phyloP scores from a whole-genome alignment of 2,329 filamentous ascomycete genomes.

The Stachybotrys chlorohalonatus region DNA sequence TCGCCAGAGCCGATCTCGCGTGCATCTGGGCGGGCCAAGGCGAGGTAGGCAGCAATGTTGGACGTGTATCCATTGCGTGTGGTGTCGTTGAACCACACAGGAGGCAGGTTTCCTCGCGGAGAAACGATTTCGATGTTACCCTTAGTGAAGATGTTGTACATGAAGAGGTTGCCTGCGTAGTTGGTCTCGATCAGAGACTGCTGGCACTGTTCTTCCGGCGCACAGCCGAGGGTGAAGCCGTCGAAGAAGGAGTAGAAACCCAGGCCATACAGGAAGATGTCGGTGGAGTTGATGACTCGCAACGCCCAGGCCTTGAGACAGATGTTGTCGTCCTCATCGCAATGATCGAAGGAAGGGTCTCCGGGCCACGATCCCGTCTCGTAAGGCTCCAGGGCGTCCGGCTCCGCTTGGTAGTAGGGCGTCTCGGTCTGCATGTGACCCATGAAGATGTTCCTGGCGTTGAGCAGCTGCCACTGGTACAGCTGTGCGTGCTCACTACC shows the following conservation, averaged over 20 bases:
- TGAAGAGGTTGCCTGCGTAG: not conserved
- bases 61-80: not conserved
- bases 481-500: slow-evolving; percentile 37
- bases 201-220: slow-evolving; percentile 36
- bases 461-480: slow-evolving; percentile 38
- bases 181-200: slow-evolving; percentile 9
- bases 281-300: slow-evolving; percentile 36
- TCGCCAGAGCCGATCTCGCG: not conserved
- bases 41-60: slow-evolving; percentile 1
- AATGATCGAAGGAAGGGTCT: not conserved
- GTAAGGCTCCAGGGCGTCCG: slow-evolving; percentile 30
- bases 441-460: slow-evolving; percentile 35
- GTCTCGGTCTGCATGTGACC: slow-evolving; percentile 31
- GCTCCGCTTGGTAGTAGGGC: slow-evolving; percentile 39
- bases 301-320: slow-evolving; percentile 38
- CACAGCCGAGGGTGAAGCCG: slow-evolving; percentile 30
- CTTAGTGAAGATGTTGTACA: slow-evolving; percentile 1
- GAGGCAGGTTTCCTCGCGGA: not conserved
- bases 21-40: not conserved
- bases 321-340: not conserved
- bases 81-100: not conserved
- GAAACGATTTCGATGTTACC: not conserved
- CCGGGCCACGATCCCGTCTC: slow-evolving; percentile 21
- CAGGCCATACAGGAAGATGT: slow-evolving; percentile 40
- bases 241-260: slow-evolving; percentile 53